Percentiles rank a stretch among this genome's conserved stretches.
These are phyloP conservation scores for Carallia brachiata DNA, from an alignment of 345 rosid genomes.

Conservation along the genomic window DNA sequence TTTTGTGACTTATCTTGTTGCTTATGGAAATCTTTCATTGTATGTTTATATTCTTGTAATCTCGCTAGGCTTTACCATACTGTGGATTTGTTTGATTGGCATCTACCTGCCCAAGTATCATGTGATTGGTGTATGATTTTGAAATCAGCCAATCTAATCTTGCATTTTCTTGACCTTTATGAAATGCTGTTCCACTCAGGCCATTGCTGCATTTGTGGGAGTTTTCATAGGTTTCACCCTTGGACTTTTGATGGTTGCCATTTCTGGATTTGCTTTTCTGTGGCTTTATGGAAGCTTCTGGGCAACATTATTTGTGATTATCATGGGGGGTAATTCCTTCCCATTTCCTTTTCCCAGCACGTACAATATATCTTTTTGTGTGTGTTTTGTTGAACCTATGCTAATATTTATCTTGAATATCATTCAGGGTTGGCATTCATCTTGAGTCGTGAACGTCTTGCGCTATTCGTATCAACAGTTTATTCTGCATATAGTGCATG, in stretches of 20 bases:
- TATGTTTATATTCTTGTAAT: too few relatives aligned
- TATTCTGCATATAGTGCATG: slow-evolving; percentile 81
- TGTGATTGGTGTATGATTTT: slow-evolving; percentile 5
- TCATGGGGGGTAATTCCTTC: slow-evolving; percentile 56
- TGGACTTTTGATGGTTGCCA: slow-evolving; percentile 58
- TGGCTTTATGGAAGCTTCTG: slow-evolving; percentile 97
- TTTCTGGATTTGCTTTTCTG: slow-evolving; percentile 57
- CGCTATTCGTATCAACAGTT: slow-evolving; percentile 53
- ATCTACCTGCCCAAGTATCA: too few relatives aligned
- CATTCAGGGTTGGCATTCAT: slow-evolving; percentile 70
- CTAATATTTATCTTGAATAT: slow-evolving; percentile 14
- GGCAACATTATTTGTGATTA: slow-evolving; percentile 63
- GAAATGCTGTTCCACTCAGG: slow-evolving; percentile 43
- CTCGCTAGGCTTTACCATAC: too few relatives aligned
- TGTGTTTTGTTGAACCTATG: slow-evolving; percentile 1
- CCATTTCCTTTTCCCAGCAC: slow-evolving; percentile 5
- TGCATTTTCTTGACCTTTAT: slow-evolving; percentile 12
- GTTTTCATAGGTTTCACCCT: slow-evolving; percentile 64
- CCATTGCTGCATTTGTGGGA: slow-evolving; percentile 50
- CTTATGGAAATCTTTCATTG: not conserved
- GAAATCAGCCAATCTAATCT: too few relatives aligned
- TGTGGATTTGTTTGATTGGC: too few relatives aligned
- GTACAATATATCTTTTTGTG: slow-evolving; percentile 1
- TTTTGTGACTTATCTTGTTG: slow-evolving; percentile 9
- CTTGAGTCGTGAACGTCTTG: slow-evolving; percentile 65